These are phyloP conservation scores for Agastache rugosa DNA, from an alignment of 257 asterid species.

Conservation along the genomic window DNA sequence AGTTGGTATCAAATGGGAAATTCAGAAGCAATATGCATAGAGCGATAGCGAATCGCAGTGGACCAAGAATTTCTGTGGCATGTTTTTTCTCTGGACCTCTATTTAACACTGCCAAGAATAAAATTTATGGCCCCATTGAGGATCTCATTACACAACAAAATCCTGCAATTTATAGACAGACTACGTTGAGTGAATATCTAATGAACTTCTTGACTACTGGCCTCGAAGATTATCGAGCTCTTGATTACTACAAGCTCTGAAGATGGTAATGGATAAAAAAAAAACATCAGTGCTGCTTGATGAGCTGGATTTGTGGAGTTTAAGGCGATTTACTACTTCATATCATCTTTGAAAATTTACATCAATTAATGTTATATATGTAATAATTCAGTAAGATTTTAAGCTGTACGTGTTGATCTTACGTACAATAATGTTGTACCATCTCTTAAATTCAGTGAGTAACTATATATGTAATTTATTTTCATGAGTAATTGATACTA, in stretches of 20 bases:
- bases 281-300: not conserved
- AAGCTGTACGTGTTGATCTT: no score
- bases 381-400: no score
- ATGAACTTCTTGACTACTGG: slow-evolving; percentile 33
- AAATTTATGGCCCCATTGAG: slow-evolving; percentile 50
- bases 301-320: not conserved
- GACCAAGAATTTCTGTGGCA: slow-evolving; percentile 58
- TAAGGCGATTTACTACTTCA: not conserved
- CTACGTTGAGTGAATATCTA: slow-evolving; percentile 39
- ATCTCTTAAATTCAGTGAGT: no score
- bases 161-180: slow-evolving; percentile 48
- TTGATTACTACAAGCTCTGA: slow-evolving; percentile 47
- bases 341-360: not conserved
- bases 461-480: no score
- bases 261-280: slow-evolving; percentile 5
- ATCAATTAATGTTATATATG: no score
- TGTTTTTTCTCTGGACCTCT: slow-evolving; percentile 45
- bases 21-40: slow-evolving; percentile 52
- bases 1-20: slow-evolving; percentile 54
- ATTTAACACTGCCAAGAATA: not conserved
- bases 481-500: no score
- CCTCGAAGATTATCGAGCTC: slow-evolving; percentile 40
- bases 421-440: no score
- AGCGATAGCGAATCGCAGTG: slow-evolving; percentile 37
- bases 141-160: slow-evolving; percentile 51